Base-by-base conservation (phyloP, 441 rosid species). In the Populus hybrid region DNA sequence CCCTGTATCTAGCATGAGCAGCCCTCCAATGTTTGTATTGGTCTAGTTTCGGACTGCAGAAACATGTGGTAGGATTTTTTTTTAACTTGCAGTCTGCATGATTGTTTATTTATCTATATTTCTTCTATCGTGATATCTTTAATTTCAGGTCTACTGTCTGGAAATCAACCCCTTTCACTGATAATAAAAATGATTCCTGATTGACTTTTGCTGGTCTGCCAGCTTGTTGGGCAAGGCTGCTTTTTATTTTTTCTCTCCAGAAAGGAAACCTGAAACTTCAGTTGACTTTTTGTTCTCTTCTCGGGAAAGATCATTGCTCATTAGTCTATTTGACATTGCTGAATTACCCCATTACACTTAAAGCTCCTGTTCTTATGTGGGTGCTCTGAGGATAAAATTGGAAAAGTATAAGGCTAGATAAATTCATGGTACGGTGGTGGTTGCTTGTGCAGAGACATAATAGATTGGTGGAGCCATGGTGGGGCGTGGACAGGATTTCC, bases 241-340 rank as follows among this genome's bases (percentile, higher is more conserved):
- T 18, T 32, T 67, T 50, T 3, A 28, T 50, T 50, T 16, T 14
- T 16, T 50, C 5, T 14, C 20, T 50, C 81, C 77, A 76, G 74
- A 74, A 78, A 50, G 42, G 70, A 69, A 76, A 28, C 76, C 82
- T 71, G 81, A 77, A 72, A 71, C 70, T 26, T n/a, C 50, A 75
- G 87, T 81, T 82, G 87, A 86, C 89, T 68, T 81, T 64, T 57
- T 57, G 63, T 23, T 70, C 34, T 65, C 65, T 72, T 78, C 81
- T 64, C 71, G 76, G 76, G 42, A 50, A 32, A 23, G 32, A n/a
- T 69, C 23, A 66, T 76, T 67, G 74, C 76, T 23, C 20, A 36
- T 69, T 34, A 24, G 75, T 21, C 76, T 79, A 36, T n/a, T 71
- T 36, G 72, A 20, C 66, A 36, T n/a, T 72, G 14, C 2, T 24